Percentiles rank a stretch among this genome's conserved stretches.
Conservation (phyloP, 2,329 filamentous ascomycete species). For the Purpureocillium takamizusanense region DNA sequence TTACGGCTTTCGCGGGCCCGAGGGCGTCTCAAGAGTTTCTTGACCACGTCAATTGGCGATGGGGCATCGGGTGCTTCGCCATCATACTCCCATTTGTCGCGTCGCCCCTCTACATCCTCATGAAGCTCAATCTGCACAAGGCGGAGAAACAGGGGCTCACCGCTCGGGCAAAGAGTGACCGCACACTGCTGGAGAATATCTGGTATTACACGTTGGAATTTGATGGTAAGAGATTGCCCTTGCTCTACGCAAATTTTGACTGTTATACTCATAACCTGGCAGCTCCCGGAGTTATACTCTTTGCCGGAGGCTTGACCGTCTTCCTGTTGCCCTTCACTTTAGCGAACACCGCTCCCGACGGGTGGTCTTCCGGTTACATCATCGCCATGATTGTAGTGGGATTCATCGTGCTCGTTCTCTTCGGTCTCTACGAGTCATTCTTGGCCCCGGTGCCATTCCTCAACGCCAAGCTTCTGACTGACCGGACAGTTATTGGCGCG, state of each 20-base stretch:
- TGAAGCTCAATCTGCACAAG: conserved; percentile 45
- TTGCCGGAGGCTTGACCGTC: conserved; percentile 46
- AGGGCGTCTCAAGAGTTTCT: conserved; percentile 21
- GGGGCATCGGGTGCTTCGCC: conserved; percentile 48
- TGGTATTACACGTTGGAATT: conserved; percentile 46
- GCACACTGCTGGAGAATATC: conserved; percentile 37
- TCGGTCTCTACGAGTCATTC: conserved; percentile 48
- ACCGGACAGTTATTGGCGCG: conserved; percentile 42
- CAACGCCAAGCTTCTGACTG: conserved; percentile 37
- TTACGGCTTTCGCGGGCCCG: conserved; percentile 30
- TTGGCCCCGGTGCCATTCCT: conserved; percentile 50
- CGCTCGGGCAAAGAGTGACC: conserved; percentile 25
- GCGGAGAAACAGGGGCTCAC: conserved; percentile 42
- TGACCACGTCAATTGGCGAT: conserved; percentile 23
- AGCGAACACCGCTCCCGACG: conserved; percentile 32
- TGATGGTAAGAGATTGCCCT: conserved; percentile 34
- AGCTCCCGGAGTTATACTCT: conserved; percentile 45
- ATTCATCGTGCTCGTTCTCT: conserved; percentile 43
- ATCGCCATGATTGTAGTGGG: conserved; percentile 55
- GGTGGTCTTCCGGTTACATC: conserved; percentile 44
- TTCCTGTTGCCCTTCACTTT: conserved; percentile 60
- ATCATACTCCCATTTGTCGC: conserved; percentile 47
- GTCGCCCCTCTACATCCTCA: conserved; percentile 43
- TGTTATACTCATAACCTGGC: background rate
- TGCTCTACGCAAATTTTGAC: too few species aligned